A percentile compares a stretch with the other conserved stretches of the same genome.
Evolutionary conservation across 2,329 filamentous ascomycete species (phyloP).

Genomic region (Elsinoe arachidis): DNA sequence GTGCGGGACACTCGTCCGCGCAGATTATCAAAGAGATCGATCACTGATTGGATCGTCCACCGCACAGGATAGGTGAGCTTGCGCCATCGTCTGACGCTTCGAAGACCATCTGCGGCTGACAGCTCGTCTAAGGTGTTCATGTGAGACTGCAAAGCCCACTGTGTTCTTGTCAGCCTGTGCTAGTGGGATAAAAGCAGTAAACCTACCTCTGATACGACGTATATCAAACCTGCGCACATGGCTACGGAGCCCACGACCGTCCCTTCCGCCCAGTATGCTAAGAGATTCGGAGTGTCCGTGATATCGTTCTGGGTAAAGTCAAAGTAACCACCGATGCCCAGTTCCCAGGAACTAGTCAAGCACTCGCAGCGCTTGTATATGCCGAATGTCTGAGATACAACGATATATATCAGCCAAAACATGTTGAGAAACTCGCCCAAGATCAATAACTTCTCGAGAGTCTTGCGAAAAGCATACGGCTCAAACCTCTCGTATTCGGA

Average conservation of each 20-base stretch:
- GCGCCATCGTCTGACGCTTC: conserved; percentile 15
- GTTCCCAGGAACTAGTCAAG: conserved; percentile 31
- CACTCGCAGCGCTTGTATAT: conserved; percentile 36
- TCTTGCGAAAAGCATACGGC: not conserved
- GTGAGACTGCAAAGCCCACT: conserved; percentile 32
- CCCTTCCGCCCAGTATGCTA: conserved; percentile 27
- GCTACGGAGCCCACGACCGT: conserved; percentile 24
- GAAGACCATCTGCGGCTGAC: conserved; percentile 16
- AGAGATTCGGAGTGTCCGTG: conserved; percentile 25
- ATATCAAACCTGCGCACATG: conserved; percentile 28
- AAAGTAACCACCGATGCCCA: conserved; percentile 33
- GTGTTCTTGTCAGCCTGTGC: not conserved
- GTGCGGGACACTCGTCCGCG: not conserved
- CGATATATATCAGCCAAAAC: conserved; percentile 31
- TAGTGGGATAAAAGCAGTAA: not conserved
- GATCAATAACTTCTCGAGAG: conserved; percentile 24
- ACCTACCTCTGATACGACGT: conserved; percentile 28
- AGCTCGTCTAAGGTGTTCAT: conserved; percentile 23
- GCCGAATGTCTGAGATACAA: conserved; percentile 36
- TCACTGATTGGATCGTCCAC: not conserved
- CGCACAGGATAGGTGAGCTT: not conserved
- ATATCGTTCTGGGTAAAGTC: conserved; percentile 30
- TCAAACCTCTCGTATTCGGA: not conserved
- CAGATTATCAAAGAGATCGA: not conserved
- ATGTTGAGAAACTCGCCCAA: conserved; percentile 30